Base-by-base conservation (phyloP, 805 yeast species). In the Candida yuanshanica region DNA sequence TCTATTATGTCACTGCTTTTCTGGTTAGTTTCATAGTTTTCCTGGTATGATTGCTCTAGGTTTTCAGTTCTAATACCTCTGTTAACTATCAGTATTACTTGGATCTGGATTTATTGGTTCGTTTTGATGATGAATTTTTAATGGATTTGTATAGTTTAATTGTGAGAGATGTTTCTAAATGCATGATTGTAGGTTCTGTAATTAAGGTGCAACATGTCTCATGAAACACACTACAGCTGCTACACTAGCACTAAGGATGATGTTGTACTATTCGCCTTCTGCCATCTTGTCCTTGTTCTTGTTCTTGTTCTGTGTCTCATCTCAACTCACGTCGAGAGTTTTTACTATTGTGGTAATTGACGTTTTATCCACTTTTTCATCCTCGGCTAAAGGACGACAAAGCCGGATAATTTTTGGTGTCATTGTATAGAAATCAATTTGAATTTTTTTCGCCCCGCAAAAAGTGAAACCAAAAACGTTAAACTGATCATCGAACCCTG, bases 21-120 rank as follows among this genome's bases (percentile, higher is more conserved):
- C n/a, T 14, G 11, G 31, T 27, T 27, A 4, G 31, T 27, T 10
- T 27, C 16, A 14, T 27, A 18, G 31, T 27, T 27, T 16, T 27
- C 31, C 31, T 27, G n/a, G 31, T 27, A 27, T 27, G 31, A 14
- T 27, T 27, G 16, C 60, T 56, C 61, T 57, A 57, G 61, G 55
- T 46, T 44, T 17, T 36, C 56, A 55, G 60, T 55, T 57, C 42
- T 48, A 45, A 55, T 57, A 57, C 61, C 61, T 57, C 61, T 57
- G 59, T 38, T 44, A 41, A 25, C 56, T 57, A 57, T 57, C 61
- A 57, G 61, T 58, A 21, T 43, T 34, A 34, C 34, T 17, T 31
- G 31, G 31, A 27, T 27, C 18, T 27, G 31, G 31, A 27, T 27
- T 27, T 27, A 27, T 27, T 27, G 31, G 31, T 27, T 27, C 31